Percentiles rank a stretch among this genome's conserved stretches.
These are phyloP conservation scores for Arthrinium puccinioides DNA, from an alignment of 2,329 filamentous ascomycete genomes.

Conservation along the genomic window DNA sequence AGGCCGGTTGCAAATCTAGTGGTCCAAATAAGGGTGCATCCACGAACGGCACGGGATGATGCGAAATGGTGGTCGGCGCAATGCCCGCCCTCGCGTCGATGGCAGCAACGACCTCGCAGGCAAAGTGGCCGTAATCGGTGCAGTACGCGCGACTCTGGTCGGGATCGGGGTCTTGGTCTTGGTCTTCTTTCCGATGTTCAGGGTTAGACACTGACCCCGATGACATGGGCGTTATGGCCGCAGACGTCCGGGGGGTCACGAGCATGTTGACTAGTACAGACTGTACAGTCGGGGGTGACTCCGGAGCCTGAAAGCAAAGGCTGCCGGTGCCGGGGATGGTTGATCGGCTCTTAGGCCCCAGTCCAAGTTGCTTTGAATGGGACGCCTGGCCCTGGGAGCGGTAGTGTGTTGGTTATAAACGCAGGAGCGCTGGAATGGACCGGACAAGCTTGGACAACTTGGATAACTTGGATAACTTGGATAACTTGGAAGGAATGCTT, in stretches of 20 bases:
- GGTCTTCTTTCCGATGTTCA: neutral
- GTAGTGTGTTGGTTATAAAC: neutral
- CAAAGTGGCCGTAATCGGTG: neutral
- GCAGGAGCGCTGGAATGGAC: neutral
- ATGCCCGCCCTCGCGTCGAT: neutral
- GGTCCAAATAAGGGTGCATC: neutral
- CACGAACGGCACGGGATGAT: neutral
- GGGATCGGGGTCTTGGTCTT: neutral
- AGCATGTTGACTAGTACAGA: neutral
- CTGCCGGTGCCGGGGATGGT: neutral
- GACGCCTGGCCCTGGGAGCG: neutral
- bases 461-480: no score
- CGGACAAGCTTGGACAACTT: no score
- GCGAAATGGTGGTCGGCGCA: neutral
- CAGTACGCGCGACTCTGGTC: neutral
- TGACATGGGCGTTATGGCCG: neutral
- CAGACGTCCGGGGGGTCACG: neutral
- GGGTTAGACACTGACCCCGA: neutral
- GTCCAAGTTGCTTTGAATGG: neutral
- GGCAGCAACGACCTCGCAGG: neutral
- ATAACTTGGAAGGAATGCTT: neutral
- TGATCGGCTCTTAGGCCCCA: neutral
- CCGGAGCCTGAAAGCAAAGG: neutral
- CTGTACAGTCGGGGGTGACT: neutral
- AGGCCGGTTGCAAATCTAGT: neutral